A percentile compares a stretch with the other conserved stretches of the same genome.
These are phyloP conservation scores for Diaporthe sp. DNA, from an alignment of 2,329 filamentous ascomycete species.

Conservation along the genomic window DNA sequence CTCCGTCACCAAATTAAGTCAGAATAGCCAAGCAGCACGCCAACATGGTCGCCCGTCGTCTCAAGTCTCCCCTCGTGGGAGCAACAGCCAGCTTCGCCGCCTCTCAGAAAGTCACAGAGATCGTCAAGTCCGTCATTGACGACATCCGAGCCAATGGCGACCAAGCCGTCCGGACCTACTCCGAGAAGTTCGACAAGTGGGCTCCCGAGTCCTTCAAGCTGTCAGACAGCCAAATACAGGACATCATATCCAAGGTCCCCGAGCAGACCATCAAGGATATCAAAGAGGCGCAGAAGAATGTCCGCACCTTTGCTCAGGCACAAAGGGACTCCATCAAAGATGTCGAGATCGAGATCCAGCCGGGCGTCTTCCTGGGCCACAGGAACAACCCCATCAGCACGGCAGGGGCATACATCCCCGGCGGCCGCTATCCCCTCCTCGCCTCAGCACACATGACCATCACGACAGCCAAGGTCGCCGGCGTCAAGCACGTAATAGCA, in stretches of 20 bases:
- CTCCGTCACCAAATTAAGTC: not conserved
- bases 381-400: slow-evolving; percentile 62
- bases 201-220: slow-evolving; percentile 63
- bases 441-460: slow-evolving; percentile 70
- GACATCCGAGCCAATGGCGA: slow-evolving; percentile 63
- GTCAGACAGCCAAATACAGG: slow-evolving; percentile 58
- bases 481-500: slow-evolving; percentile 63
- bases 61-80: slow-evolving; percentile 37
- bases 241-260: slow-evolving; percentile 59
- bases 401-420: slow-evolving; percentile 65
- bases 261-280: slow-evolving; percentile 58
- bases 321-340: slow-evolving; percentile 61
- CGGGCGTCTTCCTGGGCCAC: slow-evolving; percentile 65
- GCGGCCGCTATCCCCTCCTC: slow-evolving; percentile 66
- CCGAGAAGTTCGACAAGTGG: slow-evolving; percentile 69
- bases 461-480: slow-evolving; percentile 67
- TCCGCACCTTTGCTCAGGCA: slow-evolving; percentile 62
- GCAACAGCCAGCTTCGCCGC: slow-evolving; percentile 35
- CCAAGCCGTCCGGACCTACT: slow-evolving; percentile 62
- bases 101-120: slow-evolving; percentile 44
- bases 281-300: slow-evolving; percentile 62
- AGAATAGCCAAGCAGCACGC: not conserved
- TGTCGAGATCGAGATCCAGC: slow-evolving; percentile 65
- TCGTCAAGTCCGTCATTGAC: slow-evolving; percentile 63
- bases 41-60: slow-evolving; percentile 37